Conservation (phyloP, 768 basidiomycete species). For the Termitomyces sp. region DNA sequence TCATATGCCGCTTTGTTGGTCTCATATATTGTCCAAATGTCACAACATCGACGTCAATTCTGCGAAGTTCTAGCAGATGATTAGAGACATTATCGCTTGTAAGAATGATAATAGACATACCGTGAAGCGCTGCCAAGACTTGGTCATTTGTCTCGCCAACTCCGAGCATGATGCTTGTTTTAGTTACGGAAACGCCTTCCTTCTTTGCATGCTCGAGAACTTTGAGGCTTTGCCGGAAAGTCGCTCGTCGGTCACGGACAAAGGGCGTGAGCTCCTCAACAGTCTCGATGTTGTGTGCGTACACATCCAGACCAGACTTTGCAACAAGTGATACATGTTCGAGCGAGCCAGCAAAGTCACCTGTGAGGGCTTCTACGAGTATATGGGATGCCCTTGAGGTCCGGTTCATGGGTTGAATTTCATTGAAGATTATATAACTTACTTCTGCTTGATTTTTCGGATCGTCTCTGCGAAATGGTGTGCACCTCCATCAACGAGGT, state of each 20-base stretch:
- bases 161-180: constrained; percentile 98
- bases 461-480: constrained; percentile 96
- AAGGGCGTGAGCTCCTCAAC: constrained; percentile 91
- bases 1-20: constrained; percentile 98
- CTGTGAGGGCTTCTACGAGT: constrained; percentile 93
- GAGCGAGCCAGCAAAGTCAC: constrained; percentile 82
- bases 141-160: constrained; percentile 88
- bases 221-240: constrained; percentile 76
- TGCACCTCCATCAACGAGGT: constrained; percentile 88
- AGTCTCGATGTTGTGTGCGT: constrained; percentile 97
- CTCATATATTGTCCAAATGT: constrained; percentile 99
- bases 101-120: constrained; percentile 21
- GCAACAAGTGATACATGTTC: constrained; percentile 79
- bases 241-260: constrained; percentile 92
- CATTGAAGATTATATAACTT: constrained; percentile 12
- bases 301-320: constrained; percentile 92
- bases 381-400: constrained; percentile 80
- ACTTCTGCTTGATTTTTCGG: constrained; percentile 93
- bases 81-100: neutral
- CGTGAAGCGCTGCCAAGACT: constrained; percentile 73
- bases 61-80: constrained; percentile 67
- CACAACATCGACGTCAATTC: constrained; percentile 88
- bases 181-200: constrained; percentile 82
- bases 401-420: constrained; percentile 1
- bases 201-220: constrained; percentile 83